These are phyloP conservation scores for Aspergillus pseudonomiae DNA, from an alignment of 2,329 filamentous ascomycete genomes.

Conservation along the genomic window DNA sequence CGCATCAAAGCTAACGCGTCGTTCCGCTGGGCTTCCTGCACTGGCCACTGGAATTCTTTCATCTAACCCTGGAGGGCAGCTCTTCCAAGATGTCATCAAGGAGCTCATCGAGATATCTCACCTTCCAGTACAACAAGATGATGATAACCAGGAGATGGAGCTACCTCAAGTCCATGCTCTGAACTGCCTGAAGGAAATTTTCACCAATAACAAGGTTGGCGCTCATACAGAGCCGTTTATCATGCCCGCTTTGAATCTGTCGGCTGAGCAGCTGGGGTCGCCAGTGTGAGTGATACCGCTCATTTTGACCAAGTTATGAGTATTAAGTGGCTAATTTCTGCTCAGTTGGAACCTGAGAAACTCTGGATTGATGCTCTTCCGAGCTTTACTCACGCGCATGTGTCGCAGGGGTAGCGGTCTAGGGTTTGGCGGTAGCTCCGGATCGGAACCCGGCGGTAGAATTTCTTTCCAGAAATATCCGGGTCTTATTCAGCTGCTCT, in stretches of 20 bases:
- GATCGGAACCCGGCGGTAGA: slow-evolving; percentile 46
- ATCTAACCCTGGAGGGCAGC: slow-evolving; percentile 57
- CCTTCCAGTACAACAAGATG: slow-evolving; percentile 32
- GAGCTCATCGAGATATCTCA: slow-evolving; percentile 45
- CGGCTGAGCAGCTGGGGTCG: slow-evolving; percentile 76
- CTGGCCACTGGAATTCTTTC: slow-evolving; percentile 78
- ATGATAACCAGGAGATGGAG: slow-evolving; percentile 50
- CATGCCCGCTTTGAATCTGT: slow-evolving; percentile 74
- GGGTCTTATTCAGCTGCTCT: slow-evolving; percentile 41
- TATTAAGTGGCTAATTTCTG: slow-evolving; percentile 18
- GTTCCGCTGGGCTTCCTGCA: slow-evolving; percentile 89
- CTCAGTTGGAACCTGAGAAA: slow-evolving; percentile 89
- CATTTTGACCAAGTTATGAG: not conserved
- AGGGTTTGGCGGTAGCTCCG: slow-evolving; percentile 50
- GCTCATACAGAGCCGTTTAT: slow-evolving; percentile 74
- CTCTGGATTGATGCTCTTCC: slow-evolving; percentile 84
- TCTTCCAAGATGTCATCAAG: slow-evolving; percentile 46
- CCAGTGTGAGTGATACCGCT: slow-evolving; percentile 61
- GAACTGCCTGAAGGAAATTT: slow-evolving; percentile 90
- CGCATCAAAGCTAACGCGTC: slow-evolving; percentile 76
- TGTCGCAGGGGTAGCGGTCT: slow-evolving; percentile 48
- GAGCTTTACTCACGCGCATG: slow-evolving; percentile 75
- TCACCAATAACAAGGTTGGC: slow-evolving; percentile 78
- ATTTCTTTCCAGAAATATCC: slow-evolving; percentile 46
- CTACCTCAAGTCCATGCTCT: slow-evolving; percentile 92